Percentiles rank a stretch among this genome's conserved stretches.
phyloP scores from a whole-genome alignment of 345 rosid species.

The Moringa oleifera region DNA sequence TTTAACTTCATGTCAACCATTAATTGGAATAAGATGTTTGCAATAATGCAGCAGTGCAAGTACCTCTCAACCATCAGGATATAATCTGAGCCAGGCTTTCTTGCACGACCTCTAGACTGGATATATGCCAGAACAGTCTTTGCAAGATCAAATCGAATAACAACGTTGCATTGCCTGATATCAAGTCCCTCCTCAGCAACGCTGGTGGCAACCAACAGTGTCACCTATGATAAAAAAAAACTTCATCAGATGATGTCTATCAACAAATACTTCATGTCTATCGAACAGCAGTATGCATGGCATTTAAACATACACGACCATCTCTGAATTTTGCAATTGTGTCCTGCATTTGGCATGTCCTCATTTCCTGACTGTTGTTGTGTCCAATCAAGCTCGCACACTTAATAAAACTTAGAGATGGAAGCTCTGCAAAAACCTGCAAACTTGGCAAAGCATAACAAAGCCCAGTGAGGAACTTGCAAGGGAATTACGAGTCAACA shows the following conservation, averaged over 20 bases:
- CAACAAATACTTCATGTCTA: neutral
- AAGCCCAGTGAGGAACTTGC: neutral
- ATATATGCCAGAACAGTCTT: conserved; percentile 97
- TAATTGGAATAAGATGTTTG: conserved; percentile 2
- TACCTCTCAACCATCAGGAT: conserved; percentile 99
- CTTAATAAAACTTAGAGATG: conserved; percentile 76
- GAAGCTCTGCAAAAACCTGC: conserved; percentile 91
- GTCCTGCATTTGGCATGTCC: conserved; percentile 93
- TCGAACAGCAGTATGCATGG: neutral
- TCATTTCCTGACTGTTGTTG: conserved; percentile 95
- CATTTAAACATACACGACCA: conserved; percentile 70
- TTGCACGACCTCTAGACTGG: conserved; percentile 98
- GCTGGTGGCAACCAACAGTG: conserved; percentile 93
- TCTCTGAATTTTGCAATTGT: conserved; percentile 87
- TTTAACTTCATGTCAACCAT: neutral
- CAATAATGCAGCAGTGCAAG: conserved; percentile 1
- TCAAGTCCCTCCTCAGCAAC: conserved; percentile 99
- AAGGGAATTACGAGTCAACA: conserved; percentile 1
- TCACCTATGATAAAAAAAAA: conserved; percentile 45
- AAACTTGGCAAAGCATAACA: conserved; percentile 15
- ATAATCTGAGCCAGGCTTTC: conserved; percentile 99
- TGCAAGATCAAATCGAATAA: conserved; percentile 97
- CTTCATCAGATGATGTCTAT: conserved; percentile 4
- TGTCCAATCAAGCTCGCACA: conserved; percentile 97
- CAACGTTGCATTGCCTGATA: conserved; percentile 97